A percentile compares a stretch with the other conserved stretches of the same genome.
Conservation (phyloP, 1,284 basidiomycete genomes). For the Schizophyllum commune region DNA sequence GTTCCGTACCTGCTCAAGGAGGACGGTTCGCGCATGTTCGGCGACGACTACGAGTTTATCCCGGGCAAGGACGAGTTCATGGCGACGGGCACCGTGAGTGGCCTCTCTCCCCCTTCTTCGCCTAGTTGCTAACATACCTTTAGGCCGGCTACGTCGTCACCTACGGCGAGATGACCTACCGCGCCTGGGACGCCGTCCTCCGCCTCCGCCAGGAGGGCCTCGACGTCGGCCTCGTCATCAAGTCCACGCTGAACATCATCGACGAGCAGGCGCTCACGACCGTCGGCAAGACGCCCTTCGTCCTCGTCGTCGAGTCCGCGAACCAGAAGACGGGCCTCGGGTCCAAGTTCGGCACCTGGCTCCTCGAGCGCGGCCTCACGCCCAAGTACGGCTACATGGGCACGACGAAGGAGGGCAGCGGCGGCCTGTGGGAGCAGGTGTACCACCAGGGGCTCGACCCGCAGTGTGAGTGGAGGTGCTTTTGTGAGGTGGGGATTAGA, state of each 20-base stretch:
- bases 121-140: neutral
- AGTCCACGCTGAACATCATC: constrained; percentile 73
- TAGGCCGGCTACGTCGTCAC: constrained; percentile 67
- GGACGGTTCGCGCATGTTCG: constrained; percentile 64
- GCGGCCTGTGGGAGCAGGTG: constrained; percentile 78
- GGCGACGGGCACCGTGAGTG: constrained; percentile 41
- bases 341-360: constrained; percentile 76
- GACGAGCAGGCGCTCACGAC: constrained; percentile 71
- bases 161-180: constrained; percentile 78
- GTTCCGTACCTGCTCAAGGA: constrained; percentile 80
- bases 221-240: constrained; percentile 79
- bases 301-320: constrained; percentile 77
- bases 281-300: constrained; percentile 65
- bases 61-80: constrained; percentile 79
- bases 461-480: constrained; percentile 40
- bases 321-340: constrained; percentile 85
- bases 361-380: constrained; percentile 71
- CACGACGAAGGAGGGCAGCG: constrained; percentile 66
- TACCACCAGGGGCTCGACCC: constrained; percentile 68
- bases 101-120: neutral
- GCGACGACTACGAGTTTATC: constrained; percentile 64
- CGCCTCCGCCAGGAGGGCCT: constrained; percentile 61
- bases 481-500: neutral
- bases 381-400: constrained; percentile 80
- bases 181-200: constrained; percentile 74